Evolutionary conservation across 345 rosid genomes (phyloP).

Genomic region (Arabis alpina): DNA sequence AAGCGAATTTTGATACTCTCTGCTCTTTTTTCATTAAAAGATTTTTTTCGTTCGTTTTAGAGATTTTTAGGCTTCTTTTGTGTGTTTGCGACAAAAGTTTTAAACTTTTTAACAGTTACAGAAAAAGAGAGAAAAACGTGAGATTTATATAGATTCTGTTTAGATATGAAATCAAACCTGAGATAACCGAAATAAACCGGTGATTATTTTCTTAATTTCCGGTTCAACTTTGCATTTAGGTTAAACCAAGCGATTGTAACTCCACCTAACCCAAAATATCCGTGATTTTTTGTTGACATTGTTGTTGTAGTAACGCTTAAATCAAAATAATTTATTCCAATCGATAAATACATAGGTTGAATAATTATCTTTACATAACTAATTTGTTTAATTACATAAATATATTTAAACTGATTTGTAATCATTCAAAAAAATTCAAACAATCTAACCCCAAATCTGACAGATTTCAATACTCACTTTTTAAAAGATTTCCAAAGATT

Average conservation of each 20-base stretch:
- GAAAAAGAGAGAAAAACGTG: background rate
- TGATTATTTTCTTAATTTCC: background rate
- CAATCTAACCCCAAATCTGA: too few species aligned
- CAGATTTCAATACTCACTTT: too few species aligned
- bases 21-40: conserved; percentile 39
- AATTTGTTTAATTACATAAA: too few species aligned
- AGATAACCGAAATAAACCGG: conserved; percentile 13
- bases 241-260: background rate
- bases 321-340: too few species aligned
- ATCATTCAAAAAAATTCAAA: too few species aligned
- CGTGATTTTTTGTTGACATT: background rate
- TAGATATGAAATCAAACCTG: background rate
- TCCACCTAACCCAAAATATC: background rate
- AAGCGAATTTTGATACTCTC: conserved; percentile 1
- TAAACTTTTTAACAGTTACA: conserved; percentile 14
- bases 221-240: background rate
- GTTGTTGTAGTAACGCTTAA: too few species aligned
- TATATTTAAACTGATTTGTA: background rate
- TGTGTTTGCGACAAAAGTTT: conserved; percentile 24
- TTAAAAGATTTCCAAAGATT: too few species aligned
- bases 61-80: conserved; percentile 1
- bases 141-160: too few species aligned
- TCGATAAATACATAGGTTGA: background rate
- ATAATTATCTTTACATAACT: background rate
- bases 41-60: conserved; percentile 23